These are phyloP conservation scores for Saccharomycopsis malanga DNA, from an alignment of 805 yeast genomes.

Conservation along the genomic window DNA sequence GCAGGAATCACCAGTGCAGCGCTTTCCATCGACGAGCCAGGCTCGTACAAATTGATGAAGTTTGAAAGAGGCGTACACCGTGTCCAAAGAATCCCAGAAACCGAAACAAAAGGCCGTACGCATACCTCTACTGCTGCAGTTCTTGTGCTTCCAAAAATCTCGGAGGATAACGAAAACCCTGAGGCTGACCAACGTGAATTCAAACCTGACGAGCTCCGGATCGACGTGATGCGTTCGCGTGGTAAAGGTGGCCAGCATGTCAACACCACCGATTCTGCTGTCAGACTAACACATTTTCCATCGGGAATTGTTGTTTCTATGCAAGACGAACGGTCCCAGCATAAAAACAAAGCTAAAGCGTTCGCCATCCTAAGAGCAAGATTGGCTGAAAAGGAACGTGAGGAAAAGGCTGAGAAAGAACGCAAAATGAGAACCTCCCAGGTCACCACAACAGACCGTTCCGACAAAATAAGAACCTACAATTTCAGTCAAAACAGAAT, in stretches of 20 bases:
- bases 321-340: constrained; percentile 95
- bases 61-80: constrained; percentile 95
- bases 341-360: constrained; percentile 89
- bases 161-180: constrained; percentile 35
- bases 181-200: constrained; percentile 62
- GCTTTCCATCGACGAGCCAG: constrained; percentile 63
- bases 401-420: constrained; percentile 57
- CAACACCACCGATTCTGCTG: constrained; percentile 95
- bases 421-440: constrained; percentile 66
- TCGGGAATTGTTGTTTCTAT: constrained; percentile 83
- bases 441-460: constrained; percentile 81
- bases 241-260: constrained; percentile 99
- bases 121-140: constrained; percentile 97
- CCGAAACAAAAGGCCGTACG: constrained; percentile 88
- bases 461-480: constrained; percentile 91
- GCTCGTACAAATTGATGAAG: constrained; percentile 65
- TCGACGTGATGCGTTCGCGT: constrained; percentile 95
- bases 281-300: constrained; percentile 84
- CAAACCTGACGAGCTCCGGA: constrained; percentile 78
- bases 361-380: constrained; percentile 74
- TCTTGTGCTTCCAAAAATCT: constrained; percentile 79
- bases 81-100: constrained; percentile 89
- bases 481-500: constrained; percentile 88
- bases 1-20: constrained; percentile 73
- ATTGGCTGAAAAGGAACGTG: constrained; percentile 72